Percentiles rank a stretch among this genome's conserved stretches.
Conservation (phyloP, 108 stramenopile genomes). For the Asterionellopsis glacialis region DNA sequence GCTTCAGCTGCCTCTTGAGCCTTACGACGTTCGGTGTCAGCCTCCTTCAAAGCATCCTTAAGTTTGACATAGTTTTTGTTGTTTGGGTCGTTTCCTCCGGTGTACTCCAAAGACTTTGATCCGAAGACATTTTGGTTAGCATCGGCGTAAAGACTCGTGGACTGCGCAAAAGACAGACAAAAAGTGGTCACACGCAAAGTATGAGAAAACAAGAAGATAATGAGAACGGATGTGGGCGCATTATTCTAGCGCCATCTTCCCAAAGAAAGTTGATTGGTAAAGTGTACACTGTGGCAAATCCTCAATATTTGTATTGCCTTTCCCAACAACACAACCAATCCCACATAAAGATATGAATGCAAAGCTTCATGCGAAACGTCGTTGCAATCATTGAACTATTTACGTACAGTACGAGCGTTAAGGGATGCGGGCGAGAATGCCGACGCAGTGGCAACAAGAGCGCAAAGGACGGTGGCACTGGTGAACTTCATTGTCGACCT, state of each 20-base stretch:
- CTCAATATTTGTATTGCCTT: too few species aligned
- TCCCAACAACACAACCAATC: too few species aligned
- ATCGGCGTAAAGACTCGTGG: too few species aligned
- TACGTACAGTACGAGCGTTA: neutral
- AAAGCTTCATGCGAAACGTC: too few species aligned
- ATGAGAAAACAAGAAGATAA: too few species aligned
- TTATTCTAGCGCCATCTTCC: too few species aligned
- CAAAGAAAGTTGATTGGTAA: too few species aligned
- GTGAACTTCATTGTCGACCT: slow-evolving; percentile 14
- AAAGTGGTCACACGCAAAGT: too few species aligned
- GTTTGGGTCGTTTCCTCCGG: slow-evolving; percentile 67
- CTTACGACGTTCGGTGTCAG: slow-evolving; percentile 89
- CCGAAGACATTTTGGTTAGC: slow-evolving; percentile 61
- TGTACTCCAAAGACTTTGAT: slow-evolving; percentile 61
- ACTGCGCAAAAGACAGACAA: too few species aligned
- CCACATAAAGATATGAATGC: too few species aligned
- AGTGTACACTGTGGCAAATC: too few species aligned
- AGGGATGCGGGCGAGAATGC: slow-evolving; percentile 2
- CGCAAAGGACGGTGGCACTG: neutral
- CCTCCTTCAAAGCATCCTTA: slow-evolving; percentile 77
- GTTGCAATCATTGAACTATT: neutral
- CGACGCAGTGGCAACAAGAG: neutral
- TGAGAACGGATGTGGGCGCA: too few species aligned
- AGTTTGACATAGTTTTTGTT: slow-evolving; percentile 70
- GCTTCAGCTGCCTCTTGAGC: slow-evolving; percentile 67